Percentiles rank a stretch among this genome's conserved stretches.
phyloP scores from a whole-genome alignment of 805 yeast genomes.

The Ogataea trehaloabstinens region DNA sequence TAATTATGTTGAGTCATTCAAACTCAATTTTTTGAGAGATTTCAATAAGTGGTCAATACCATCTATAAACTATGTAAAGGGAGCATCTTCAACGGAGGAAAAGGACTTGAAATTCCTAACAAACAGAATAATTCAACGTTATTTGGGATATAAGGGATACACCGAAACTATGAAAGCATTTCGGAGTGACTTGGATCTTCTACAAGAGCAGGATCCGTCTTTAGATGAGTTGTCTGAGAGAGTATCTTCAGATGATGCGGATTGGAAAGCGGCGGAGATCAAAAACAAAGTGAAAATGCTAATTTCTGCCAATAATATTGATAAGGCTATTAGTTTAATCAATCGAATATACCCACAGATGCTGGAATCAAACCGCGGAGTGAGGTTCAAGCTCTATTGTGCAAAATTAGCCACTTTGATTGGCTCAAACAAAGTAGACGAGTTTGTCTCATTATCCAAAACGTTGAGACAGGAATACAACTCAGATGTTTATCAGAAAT shows the following conservation, averaged over 20 bases:
- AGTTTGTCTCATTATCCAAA: conserved; percentile 41
- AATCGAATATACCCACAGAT: conserved; percentile 38
- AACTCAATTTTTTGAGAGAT: conserved; percentile 24
- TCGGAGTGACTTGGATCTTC: conserved; percentile 41
- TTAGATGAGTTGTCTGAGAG: conserved; percentile 35
- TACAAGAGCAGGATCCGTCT: conserved; percentile 26
- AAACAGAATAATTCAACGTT: conserved; percentile 34
- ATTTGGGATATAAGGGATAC: conserved; percentile 59
- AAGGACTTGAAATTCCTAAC: conserved; percentile 16
- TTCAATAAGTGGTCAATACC: conserved; percentile 17
- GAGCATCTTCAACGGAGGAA: conserved; percentile 9
- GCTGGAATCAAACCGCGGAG: conserved; percentile 29
- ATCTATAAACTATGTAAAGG: too few species aligned
- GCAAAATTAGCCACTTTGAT: conserved; percentile 43
- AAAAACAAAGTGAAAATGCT: conserved; percentile 41
- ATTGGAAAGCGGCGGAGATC: conserved; percentile 30
- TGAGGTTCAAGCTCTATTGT: conserved; percentile 43
- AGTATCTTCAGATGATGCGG: conserved; percentile 9
- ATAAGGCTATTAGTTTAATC: conserved; percentile 39
- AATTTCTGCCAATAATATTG: conserved; percentile 45
- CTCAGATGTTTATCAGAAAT: conserved; percentile 31
- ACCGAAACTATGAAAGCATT: conserved; percentile 53
- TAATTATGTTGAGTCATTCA: conserved; percentile 42
- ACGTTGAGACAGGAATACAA: conserved; percentile 32
- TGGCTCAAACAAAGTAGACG: conserved; percentile 20